Percentiles rank a stretch among this genome's conserved stretches.
Conservation (phyloP, 176 grass and related monocot species). For the Themeda triandra region DNA sequence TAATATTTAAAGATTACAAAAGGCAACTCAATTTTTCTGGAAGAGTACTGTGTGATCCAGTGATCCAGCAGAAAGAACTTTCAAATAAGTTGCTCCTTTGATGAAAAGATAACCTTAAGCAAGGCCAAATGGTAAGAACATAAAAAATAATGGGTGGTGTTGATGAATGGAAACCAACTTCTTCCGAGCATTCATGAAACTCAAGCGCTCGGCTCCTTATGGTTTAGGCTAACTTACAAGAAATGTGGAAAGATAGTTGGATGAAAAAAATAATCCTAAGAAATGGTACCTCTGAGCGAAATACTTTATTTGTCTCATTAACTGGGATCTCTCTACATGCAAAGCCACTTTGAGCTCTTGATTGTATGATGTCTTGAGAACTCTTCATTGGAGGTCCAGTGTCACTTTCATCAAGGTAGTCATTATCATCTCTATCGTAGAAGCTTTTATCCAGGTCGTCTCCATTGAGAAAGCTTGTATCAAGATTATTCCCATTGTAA, state of each 20-base stretch:
- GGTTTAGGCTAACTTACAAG: not conserved
- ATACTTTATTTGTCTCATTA: constrained; percentile 57
- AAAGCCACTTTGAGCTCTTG: constrained; percentile 54
- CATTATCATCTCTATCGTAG: constrained; percentile 41
- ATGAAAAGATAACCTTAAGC: not conserved
- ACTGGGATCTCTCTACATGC: constrained; percentile 61
- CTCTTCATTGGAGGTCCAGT: constrained; percentile 34
- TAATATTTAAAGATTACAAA: too few species aligned
- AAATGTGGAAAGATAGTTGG: not conserved
- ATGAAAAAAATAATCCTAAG: not conserved
- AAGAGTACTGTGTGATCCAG: not conserved
- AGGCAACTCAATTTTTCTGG: too few species aligned
- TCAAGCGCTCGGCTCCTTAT: not conserved
- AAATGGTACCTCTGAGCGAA: constrained; percentile 56
- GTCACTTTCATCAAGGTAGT: constrained; percentile 35
- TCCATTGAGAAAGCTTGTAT: constrained; percentile 19
- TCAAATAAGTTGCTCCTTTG: not conserved
- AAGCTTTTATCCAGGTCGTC: constrained; percentile 54
- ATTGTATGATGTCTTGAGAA: constrained; percentile 63
- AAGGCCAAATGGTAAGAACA: not conserved
- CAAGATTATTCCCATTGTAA: constrained; percentile 23
- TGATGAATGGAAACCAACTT: not conserved
- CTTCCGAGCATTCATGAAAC: not conserved
- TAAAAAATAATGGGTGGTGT: not conserved
- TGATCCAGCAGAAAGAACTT: not conserved